Percentiles rank a stretch among this genome's conserved stretches.
Evolutionary conservation across 1,284 basidiomycete genomes (phyloP).

Genomic region (Cystobasidiaceae sp.): DNA sequence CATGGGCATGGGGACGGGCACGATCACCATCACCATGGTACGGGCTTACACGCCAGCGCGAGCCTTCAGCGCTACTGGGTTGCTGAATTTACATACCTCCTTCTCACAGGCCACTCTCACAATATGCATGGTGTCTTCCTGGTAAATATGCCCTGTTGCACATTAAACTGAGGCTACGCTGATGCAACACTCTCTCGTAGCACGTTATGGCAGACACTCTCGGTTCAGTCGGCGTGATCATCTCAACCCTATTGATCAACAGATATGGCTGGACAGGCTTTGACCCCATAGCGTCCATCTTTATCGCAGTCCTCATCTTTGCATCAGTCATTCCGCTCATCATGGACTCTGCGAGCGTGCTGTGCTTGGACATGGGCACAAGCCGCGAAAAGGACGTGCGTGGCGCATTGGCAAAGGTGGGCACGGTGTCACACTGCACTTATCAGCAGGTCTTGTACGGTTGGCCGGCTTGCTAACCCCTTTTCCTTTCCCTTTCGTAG

Average conservation of each 20-base stretch:
- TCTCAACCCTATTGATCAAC: slow-evolving; percentile 92
- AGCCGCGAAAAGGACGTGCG: slow-evolving; percentile 63
- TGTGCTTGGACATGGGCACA: slow-evolving; percentile 75
- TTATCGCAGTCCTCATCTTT: slow-evolving; percentile 92
- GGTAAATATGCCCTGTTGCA: slow-evolving; percentile 53
- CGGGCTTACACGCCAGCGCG: no score
- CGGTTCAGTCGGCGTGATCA: slow-evolving; percentile 95
- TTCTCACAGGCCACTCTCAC: slow-evolving; percentile 70
- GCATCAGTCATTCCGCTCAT: slow-evolving; percentile 93
- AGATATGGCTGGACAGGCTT: slow-evolving; percentile 99
- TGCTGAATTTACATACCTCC: no score
- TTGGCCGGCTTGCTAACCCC: no score
- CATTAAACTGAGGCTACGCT: not conserved
- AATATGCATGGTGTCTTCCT: slow-evolving; percentile 99
- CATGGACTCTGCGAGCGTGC: slow-evolving; percentile 80
- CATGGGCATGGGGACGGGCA: slow-evolving; percentile 37
- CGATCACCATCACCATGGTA: slow-evolving; percentile 1
- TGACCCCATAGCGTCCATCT: slow-evolving; percentile 94
- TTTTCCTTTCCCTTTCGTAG: slow-evolving; percentile 47
- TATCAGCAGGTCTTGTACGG: no score
- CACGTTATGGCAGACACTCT: slow-evolving; percentile 53
- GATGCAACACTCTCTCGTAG: slow-evolving; percentile 30
- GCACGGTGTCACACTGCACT: no score
- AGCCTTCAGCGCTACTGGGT: no score
- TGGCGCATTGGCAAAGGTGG: slow-evolving; percentile 69